phyloP scores from a whole-genome alignment of 2,329 filamentous ascomycete genomes.

The Cryphonectria japonica region DNA sequence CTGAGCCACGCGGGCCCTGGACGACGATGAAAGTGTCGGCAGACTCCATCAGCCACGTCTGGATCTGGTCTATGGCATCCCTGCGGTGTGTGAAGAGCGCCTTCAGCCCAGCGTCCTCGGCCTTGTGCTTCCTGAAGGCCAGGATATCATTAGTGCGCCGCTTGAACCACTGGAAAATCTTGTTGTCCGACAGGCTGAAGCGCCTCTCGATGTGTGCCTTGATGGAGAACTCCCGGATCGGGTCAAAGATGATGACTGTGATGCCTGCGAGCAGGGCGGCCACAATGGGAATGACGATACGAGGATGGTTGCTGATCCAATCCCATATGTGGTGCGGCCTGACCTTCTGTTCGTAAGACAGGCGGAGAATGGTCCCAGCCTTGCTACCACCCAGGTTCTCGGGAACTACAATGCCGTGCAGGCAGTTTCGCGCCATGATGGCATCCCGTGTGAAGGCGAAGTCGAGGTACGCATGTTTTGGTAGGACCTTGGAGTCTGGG shows the following conservation, averaged over 20 bases:
- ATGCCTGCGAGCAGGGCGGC: slow-evolving; percentile 81
- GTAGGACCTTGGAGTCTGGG: slow-evolving; percentile 81
- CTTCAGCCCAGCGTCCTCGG: slow-evolving; percentile 70
- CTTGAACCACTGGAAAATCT: slow-evolving; percentile 79
- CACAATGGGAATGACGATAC: slow-evolving; percentile 82
- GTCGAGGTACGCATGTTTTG: slow-evolving; percentile 79
- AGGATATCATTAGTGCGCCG: slow-evolving; percentile 70
- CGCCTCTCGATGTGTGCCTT: slow-evolving; percentile 82
- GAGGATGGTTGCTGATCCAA: slow-evolving; percentile 83
- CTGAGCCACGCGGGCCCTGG: slow-evolving; percentile 88
- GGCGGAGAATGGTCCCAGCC: slow-evolving; percentile 73
- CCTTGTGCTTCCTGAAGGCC: slow-evolving; percentile 57
- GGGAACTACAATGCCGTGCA: slow-evolving; percentile 79
- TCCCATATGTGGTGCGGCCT: slow-evolving; percentile 82
- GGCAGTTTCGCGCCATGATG: slow-evolving; percentile 87
- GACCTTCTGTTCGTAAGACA: slow-evolving; percentile 81
- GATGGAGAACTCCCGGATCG: slow-evolving; percentile 91
- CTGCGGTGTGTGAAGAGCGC: slow-evolving; percentile 89
- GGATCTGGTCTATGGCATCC: slow-evolving; percentile 78
- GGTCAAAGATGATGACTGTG: slow-evolving; percentile 90
- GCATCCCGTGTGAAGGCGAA: slow-evolving; percentile 75
- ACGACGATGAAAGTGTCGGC: slow-evolving; percentile 92
- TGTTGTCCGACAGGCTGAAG: slow-evolving; percentile 74
- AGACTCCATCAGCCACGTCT: slow-evolving; percentile 84
- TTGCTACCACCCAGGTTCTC: slow-evolving; percentile 75